Base-by-base conservation (phyloP, 192 early-diverging fungal species). In the Rhizoclosmatium sp. region DNA sequence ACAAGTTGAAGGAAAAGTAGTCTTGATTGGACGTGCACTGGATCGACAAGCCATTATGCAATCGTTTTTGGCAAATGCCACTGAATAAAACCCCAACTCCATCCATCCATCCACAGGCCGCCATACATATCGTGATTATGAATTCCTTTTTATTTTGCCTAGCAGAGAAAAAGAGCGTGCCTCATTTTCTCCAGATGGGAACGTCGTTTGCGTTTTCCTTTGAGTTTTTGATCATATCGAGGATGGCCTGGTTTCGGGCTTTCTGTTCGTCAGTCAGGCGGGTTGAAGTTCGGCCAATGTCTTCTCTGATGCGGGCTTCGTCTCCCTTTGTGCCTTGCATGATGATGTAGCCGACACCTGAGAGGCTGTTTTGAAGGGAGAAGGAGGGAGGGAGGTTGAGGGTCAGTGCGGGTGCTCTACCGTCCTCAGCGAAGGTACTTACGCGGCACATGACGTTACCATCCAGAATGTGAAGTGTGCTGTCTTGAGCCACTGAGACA, bases 1-100 rank as follows among this genome's bases (percentile, higher is more conserved):
- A 44, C 75, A 84, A 51, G 48, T 72, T 59, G 44, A 58, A 3
- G 85, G 81, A 65, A 85, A 85, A 65, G 66, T 89, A 7, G 88
- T 89, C 19, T 61, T 89, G 14, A 89, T 89, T 59, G 88, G 51
- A 12, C 51, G 51, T 7, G 51, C 51, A 12, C 16, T 54, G 51
- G 51, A 54, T 54, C 5, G 16, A 16, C 5, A 54, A 54, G 51
- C 51, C 9, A 16, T 54, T 54, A 16, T 16, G 51, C 9, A 54
- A 54, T 54, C 51, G 9, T 54, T 54, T 16, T 16, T 54, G 9
- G 9, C 5, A 7, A 12, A 12, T 54, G 5, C 9, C 16, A 12
- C 16, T 12, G 51, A 54, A 54, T 54, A 54, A 54, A 54, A 54
- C 31, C 31, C 31, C 31, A 31, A 31, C 31, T 31, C 31, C 31